Percentiles rank a stretch among this genome's conserved stretches.
These are phyloP conservation scores for Talinum fruticosum DNA, from an alignment of 148 eudicot species.

Conservation along the genomic window DNA sequence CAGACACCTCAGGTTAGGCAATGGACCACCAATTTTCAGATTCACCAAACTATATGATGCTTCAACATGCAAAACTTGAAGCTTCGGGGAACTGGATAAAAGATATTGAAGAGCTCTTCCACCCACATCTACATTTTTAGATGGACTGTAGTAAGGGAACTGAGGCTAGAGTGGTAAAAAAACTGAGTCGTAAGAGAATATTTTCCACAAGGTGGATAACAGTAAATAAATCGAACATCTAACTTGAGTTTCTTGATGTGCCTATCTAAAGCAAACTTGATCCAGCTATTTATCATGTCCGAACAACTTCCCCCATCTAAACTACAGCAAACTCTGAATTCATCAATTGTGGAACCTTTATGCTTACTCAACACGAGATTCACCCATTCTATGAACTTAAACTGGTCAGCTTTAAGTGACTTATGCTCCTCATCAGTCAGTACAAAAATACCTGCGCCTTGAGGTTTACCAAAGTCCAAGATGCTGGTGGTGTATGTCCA, in stretches of 20 bases:
- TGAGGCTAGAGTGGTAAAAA: background rate
- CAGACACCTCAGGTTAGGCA: conserved; percentile 1
- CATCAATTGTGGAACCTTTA: background rate
- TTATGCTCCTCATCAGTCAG: background rate
- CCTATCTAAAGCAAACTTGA: conserved; percentile 1
- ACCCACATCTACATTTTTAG: background rate
- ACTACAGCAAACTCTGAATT: background rate
- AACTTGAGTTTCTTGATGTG: background rate
- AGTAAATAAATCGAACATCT: background rate
- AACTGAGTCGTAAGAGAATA: background rate
- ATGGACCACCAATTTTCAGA: conserved; percentile 6
- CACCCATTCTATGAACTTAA: background rate
- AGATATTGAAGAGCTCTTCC: background rate
- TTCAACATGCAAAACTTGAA: conserved; percentile 1
- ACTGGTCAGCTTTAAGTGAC: background rate
- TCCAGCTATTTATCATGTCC: conserved; percentile 3
- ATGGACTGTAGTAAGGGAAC: background rate
- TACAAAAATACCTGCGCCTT: background rate
- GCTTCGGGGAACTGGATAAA: background rate
- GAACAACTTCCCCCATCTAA: background rate
- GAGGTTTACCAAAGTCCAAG: background rate
- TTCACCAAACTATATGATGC: background rate
- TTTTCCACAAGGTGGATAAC: too few relatives aligned
- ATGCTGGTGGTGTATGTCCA: conserved; percentile 12
- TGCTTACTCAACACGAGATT: conserved; percentile 4